phyloP scores from a whole-genome alignment of 805 yeast species.

The Candida stauntonica region DNA sequence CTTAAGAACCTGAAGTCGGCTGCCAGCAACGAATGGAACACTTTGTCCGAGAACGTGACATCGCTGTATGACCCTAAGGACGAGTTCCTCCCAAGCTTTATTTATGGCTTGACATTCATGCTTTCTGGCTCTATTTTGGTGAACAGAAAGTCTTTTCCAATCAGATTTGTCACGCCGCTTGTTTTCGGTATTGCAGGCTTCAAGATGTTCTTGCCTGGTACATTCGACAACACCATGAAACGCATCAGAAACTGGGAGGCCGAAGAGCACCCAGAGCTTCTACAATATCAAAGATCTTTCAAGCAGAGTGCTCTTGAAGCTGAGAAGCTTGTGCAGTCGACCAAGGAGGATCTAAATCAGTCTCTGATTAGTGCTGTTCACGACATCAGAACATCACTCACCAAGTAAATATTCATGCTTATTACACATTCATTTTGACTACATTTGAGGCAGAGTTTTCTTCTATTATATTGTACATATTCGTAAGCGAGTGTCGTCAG shows the following conservation, averaged over 20 bases:
- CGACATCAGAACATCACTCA: constrained; percentile 19
- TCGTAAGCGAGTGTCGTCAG: constrained; percentile 2
- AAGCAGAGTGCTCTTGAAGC: constrained; percentile 17
- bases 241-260: constrained; percentile 30
- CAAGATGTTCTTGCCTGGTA: constrained; percentile 45
- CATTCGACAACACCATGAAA: constrained; percentile 33
- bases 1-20: constrained; percentile 25
- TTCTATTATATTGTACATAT: neutral
- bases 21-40: constrained; percentile 22
- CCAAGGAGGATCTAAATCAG: constrained; percentile 13
- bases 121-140: constrained; percentile 54
- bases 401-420: no score
- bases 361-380: constrained; percentile 18
- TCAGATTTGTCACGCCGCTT: constrained; percentile 49
- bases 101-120: constrained; percentile 51
- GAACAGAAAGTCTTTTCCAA: constrained; percentile 41
- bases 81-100: constrained; percentile 43
- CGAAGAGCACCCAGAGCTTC: constrained; percentile 35
- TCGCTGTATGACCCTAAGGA: constrained; percentile 27
- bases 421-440: no score
- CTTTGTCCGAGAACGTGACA: constrained; percentile 11
- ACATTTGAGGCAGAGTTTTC: no score
- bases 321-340: constrained; percentile 13
- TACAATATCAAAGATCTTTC: constrained; percentile 24
- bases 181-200: constrained; percentile 44